Percentiles rank a stretch among this genome's conserved stretches.
Conservation (phyloP, 495 filamentous ascomycete species). For the Schizothecium vesticola region DNA sequence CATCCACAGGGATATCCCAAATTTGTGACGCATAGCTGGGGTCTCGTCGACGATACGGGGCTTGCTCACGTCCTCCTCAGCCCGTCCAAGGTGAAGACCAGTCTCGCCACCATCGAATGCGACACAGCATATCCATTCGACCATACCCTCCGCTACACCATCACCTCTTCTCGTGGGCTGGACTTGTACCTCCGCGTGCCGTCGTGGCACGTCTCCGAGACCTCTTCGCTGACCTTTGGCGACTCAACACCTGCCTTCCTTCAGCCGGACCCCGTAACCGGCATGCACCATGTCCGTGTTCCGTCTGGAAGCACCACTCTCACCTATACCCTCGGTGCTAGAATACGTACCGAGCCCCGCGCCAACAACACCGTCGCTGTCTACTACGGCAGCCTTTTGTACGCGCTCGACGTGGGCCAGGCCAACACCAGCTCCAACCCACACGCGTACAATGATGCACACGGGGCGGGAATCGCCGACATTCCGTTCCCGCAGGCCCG, state of each 20-base stretch:
- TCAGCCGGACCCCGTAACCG: constrained; percentile 19
- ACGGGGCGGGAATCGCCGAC: background rate
- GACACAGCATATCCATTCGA: constrained; percentile 53
- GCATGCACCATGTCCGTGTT: constrained; percentile 32
- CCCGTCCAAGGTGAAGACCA: constrained; percentile 28
- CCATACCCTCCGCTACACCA: constrained; percentile 42
- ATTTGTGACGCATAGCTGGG: constrained; percentile 39
- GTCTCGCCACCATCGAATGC: constrained; percentile 20
- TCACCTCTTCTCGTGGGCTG: constrained; percentile 36
- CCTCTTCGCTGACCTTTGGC: constrained; percentile 22
- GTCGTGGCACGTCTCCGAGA: constrained; percentile 33
- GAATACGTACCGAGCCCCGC: constrained; percentile 30
- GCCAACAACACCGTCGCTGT: constrained; percentile 52
- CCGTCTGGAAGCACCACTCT: constrained; percentile 24
- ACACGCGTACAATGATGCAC: constrained; percentile 17
- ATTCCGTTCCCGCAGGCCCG: constrained; percentile 27
- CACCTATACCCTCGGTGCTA: constrained; percentile 22
- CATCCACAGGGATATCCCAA: constrained; percentile 58
- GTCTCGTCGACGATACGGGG: constrained; percentile 23
- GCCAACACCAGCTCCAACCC: constrained; percentile 15
- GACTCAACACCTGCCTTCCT: background rate
- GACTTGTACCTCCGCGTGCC: constrained; percentile 49
- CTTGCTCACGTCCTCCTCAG: constrained; percentile 41
- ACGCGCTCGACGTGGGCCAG: constrained; percentile 44
- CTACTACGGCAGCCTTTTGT: constrained; percentile 51